phyloP scores from a whole-genome alignment of 106 monocot genomes.

The Phalaenopsis equestris region DNA sequence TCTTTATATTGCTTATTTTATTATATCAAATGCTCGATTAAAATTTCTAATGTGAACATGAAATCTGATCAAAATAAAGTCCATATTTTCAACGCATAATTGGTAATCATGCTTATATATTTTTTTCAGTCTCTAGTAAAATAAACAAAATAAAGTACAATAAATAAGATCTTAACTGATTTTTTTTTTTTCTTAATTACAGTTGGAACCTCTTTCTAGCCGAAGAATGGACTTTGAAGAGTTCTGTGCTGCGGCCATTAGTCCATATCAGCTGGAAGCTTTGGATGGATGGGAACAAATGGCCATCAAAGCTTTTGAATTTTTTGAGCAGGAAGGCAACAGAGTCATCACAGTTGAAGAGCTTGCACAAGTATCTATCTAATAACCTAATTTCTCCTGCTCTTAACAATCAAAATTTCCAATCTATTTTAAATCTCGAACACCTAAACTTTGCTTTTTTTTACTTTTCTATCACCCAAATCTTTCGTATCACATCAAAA shows the following conservation, averaged over 20 bases:
- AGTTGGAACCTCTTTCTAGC: constrained; percentile 66
- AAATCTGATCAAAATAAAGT: neutral
- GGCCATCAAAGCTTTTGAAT: constrained; percentile 67
- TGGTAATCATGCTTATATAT: neutral
- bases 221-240: constrained; percentile 73
- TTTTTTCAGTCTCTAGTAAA: neutral
- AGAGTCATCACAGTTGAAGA: constrained; percentile 75
- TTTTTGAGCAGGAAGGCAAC: constrained; percentile 87
- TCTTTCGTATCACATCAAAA: too few species aligned
- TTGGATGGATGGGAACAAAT: constrained; percentile 87
- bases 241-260: constrained; percentile 87
- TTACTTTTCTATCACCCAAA: too few species aligned
- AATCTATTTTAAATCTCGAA: neutral
- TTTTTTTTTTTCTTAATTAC: neutral
- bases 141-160: neutral
- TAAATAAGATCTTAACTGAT: neutral
- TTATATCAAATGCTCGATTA: too few species aligned
- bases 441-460: too few species aligned
- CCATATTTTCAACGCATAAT: neutral
- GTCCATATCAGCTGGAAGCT: constrained; percentile 94
- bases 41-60: too few species aligned
- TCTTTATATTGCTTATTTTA: too few species aligned
- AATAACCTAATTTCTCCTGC: neutral
- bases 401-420: neutral
- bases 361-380: constrained; percentile 57